Evolutionary conservation across 2,329 filamentous ascomycete genomes (phyloP).

Genomic region (Penicillium brevicompactum): DNA sequence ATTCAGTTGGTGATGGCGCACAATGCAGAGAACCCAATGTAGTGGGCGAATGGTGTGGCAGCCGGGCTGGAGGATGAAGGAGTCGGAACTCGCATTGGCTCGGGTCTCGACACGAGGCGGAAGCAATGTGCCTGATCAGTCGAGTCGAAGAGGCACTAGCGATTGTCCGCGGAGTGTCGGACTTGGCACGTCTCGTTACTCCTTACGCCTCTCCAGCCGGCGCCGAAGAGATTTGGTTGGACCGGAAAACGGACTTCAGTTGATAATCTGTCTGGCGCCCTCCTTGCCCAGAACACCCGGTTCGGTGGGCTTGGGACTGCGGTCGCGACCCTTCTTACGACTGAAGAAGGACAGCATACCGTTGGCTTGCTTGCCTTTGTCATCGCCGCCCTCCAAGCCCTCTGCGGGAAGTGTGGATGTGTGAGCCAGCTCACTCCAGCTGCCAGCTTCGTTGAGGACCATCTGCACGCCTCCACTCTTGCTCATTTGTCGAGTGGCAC

Average conservation of each 20-base stretch:
- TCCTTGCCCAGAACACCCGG: conserved; percentile 93
- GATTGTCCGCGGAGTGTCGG: not conserved
- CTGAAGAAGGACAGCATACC: conserved; percentile 90
- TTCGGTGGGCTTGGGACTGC: conserved; percentile 93
- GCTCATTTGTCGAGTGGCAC: conserved; percentile 70
- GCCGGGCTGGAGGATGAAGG: not conserved
- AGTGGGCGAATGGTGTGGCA: not conserved
- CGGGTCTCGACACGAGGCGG: no score
- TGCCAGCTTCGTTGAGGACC: conserved; percentile 83
- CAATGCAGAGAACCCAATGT: not conserved
- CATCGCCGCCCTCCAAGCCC: conserved; percentile 49
- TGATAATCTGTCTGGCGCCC: conserved; percentile 81
- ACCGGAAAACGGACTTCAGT: conserved; percentile 44
- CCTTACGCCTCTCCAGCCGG: not conserved
- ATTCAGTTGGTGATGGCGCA: not conserved
- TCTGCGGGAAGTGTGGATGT: conserved; percentile 74
- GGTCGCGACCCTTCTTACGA: conserved; percentile 84
- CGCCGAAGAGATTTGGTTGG: not conserved
- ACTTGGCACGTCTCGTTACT: not conserved
- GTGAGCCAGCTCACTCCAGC: conserved; percentile 88
- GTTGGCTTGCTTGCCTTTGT: conserved; percentile 51
- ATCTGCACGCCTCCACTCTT: conserved; percentile 86
- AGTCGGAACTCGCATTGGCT: not conserved
- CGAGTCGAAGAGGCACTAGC: not conserved
- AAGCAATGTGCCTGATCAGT: no score